phyloP scores from a whole-genome alignment of 176 grass and related monocot genomes.

The Oryza rufipogon region DNA sequence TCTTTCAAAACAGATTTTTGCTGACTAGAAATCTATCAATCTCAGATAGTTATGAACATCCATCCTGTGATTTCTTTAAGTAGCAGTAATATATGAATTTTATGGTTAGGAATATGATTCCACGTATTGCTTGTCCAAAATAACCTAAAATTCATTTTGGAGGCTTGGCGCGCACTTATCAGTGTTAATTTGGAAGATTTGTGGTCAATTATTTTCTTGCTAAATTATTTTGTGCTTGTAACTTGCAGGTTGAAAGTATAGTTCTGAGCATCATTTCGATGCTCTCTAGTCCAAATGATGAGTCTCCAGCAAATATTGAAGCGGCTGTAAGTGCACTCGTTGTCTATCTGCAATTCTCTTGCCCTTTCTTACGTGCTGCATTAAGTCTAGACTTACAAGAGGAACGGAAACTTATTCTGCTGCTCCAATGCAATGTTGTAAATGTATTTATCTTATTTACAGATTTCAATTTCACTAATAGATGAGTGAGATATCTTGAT shows the following conservation, averaged over 20 bases:
- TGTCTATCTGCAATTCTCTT: constrained; percentile 30
- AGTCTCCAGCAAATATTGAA: constrained; percentile 92
- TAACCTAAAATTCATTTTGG: not conserved
- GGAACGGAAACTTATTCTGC: not conserved
- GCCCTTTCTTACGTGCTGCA: not conserved
- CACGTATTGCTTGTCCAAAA: not conserved
- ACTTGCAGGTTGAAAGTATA: constrained; percentile 90
- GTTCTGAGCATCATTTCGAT: constrained; percentile 96
- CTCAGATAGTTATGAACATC: not conserved
- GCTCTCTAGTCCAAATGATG: constrained; percentile 93
- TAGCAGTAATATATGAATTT: not conserved
- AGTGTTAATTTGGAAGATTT: not conserved
- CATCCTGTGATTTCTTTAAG: not conserved
- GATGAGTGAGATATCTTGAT: not conserved
- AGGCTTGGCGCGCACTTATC: not conserved
- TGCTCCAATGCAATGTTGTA: not conserved
- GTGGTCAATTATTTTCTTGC: not conserved
- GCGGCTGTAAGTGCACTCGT: constrained; percentile 74
- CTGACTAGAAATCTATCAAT: not conserved
- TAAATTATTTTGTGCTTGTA: constrained; percentile 21
- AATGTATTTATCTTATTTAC: not conserved
- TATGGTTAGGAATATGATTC: not conserved
- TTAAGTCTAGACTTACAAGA: not conserved
- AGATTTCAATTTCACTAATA: constrained; percentile 1
- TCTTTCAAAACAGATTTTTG: not conserved